Evolutionary conservation across 2,329 filamentous ascomycete genomes (phyloP).

Genomic region (Chaetoscypha palmicola): DNA sequence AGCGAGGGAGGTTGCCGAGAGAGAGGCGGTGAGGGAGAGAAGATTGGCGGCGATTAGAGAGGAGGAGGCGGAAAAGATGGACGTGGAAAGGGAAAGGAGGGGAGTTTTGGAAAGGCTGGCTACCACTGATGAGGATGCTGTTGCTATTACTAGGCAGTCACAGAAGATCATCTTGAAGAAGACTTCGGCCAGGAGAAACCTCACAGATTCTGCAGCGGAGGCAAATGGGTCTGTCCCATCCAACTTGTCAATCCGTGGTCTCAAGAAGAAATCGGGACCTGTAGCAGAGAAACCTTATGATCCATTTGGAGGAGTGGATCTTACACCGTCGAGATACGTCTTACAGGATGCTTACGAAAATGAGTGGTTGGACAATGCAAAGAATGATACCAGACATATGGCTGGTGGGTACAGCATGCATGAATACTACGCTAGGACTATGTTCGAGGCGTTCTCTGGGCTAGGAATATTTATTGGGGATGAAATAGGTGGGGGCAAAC

Average conservation of each 20-base stretch:
- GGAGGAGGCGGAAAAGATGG: constrained; percentile 62
- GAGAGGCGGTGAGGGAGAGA: constrained; percentile 57
- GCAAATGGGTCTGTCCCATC: constrained; percentile 15
- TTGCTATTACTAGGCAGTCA: constrained; percentile 47
- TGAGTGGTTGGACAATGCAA: constrained; percentile 61
- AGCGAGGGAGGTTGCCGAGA: constrained; percentile 54
- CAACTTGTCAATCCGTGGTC: constrained; percentile 65
- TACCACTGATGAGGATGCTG: constrained; percentile 52
- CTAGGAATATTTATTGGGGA: constrained; percentile 82
- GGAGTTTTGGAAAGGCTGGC: constrained; percentile 66
- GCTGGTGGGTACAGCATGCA: constrained; percentile 78
- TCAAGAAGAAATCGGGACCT: constrained; percentile 58
- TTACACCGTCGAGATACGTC: constrained; percentile 62
- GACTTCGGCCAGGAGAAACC: constrained; percentile 49
- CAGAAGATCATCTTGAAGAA: constrained; percentile 64
- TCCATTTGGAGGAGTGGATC: constrained; percentile 71
- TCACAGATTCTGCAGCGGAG: constrained; percentile 24
- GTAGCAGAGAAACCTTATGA: constrained; percentile 73
- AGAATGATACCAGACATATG: constrained; percentile 56
- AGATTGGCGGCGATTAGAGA: constrained; percentile 58
- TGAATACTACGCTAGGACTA: constrained; percentile 73
- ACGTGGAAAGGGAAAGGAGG: constrained; percentile 55
- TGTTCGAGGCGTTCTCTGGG: constrained; percentile 87
- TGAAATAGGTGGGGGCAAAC: constrained; percentile 37
- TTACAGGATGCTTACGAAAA: constrained; percentile 67